Evolutionary conservation across 805 yeast species (phyloP).

Genomic region (Suhomyces pyralidae): DNA sequence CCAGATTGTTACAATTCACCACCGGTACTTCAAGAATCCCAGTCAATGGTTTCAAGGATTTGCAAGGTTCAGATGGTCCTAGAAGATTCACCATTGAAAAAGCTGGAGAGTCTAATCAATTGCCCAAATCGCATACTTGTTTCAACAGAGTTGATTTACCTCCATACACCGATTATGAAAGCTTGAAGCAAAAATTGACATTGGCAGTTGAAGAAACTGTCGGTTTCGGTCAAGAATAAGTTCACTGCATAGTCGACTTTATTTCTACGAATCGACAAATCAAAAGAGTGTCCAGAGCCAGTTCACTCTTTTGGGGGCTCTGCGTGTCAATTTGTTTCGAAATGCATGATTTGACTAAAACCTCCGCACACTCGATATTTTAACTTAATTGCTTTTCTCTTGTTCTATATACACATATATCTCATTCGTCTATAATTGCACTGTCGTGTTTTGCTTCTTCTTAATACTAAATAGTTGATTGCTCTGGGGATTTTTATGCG

Average conservation of each 20-base stretch:
- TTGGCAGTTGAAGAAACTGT: constrained; percentile 98
- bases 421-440: not conserved
- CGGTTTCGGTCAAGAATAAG: constrained; percentile 95
- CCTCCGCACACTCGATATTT: not conserved
- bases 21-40: constrained; percentile 99
- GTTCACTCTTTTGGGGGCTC: not conserved
- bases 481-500: not conserved
- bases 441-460: not conserved
- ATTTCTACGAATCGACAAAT: not conserved
- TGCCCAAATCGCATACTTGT: constrained; percentile 98
- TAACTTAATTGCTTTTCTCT: not conserved
- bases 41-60: constrained; percentile 96
- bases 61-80: constrained; percentile 99
- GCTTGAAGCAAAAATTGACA: constrained; percentile 83
- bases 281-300: not conserved
- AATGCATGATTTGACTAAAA: not conserved
- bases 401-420: not conserved
- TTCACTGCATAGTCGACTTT: not conserved
- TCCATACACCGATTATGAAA: constrained; percentile 80
- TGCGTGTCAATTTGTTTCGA: not conserved
- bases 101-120: constrained; percentile 89
- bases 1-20: constrained; percentile 91
- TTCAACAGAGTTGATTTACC: constrained; percentile 98
- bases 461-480: not conserved
- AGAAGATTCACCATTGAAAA: constrained; percentile 97